A percentile compares a stretch with the other conserved stretches of the same genome.
These are phyloP conservation scores for Schizothecium vesticola DNA, from an alignment of 495 filamentous ascomycete genomes.

Conservation along the genomic window DNA sequence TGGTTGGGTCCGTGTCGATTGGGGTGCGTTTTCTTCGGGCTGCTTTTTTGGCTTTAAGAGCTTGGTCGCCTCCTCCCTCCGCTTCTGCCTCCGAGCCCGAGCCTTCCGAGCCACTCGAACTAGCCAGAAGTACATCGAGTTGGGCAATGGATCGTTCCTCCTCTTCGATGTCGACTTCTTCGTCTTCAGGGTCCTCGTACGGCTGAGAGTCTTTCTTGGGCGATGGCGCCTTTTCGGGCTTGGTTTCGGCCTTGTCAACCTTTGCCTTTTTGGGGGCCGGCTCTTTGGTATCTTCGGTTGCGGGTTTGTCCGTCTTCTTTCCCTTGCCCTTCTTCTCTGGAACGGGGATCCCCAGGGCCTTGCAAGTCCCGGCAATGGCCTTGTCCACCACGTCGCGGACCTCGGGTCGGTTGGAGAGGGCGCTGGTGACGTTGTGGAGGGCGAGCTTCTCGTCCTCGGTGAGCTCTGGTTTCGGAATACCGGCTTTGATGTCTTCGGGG, in stretches of 20 bases:
- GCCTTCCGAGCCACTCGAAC: background rate
- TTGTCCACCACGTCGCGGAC: conserved; percentile 64
- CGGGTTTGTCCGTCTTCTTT: conserved; percentile 11
- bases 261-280: conserved; percentile 14
- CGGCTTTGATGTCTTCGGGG: conserved; percentile 47
- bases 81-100: conserved; percentile 3
- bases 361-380: conserved; percentile 57
- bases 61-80: background rate
- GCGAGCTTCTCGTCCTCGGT: conserved; percentile 44
- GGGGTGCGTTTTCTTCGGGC: background rate
- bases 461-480: conserved; percentile 41
- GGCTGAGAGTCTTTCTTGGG: background rate
- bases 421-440: conserved; percentile 69
- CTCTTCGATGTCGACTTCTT: conserved; percentile 16
- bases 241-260: conserved; percentile 9
- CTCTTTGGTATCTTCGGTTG: conserved; percentile 19
- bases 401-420: conserved; percentile 69
- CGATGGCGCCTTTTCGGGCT: conserved; percentile 1
- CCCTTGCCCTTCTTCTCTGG: conserved; percentile 32
- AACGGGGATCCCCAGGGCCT: conserved; percentile 54
- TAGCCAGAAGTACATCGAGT: conserved; percentile 9
- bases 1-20: background rate
- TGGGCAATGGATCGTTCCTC: conserved; percentile 4
- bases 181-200: conserved; percentile 8
- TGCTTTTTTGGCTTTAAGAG: background rate